Conservation (phyloP, 2,329 filamentous ascomycete species). For the Decorospora gaudefroyi region DNA sequence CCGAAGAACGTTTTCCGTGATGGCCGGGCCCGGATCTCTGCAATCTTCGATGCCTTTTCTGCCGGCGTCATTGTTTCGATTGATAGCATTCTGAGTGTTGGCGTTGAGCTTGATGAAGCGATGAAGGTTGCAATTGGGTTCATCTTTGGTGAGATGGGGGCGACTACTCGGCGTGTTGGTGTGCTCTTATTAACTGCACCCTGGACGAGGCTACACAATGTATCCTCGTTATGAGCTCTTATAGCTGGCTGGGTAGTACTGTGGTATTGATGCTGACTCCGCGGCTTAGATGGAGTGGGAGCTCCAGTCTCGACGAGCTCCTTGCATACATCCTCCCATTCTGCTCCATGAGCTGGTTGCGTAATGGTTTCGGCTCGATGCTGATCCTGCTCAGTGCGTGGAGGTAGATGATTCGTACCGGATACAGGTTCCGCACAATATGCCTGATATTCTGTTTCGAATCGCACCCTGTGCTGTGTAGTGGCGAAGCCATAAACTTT, state of each 20-base stretch:
- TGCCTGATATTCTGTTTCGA: slow-evolving; percentile 3
- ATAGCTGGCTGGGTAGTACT: too few species aligned
- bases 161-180: too few species aligned
- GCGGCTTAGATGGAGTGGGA: too few species aligned
- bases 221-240: too few species aligned
- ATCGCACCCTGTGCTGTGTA: slow-evolving; percentile 4
- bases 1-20: slow-evolving; percentile 43
- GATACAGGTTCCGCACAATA: not conserved
- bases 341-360: not conserved
- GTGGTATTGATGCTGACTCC: too few species aligned
- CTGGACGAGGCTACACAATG: slow-evolving; percentile 9
- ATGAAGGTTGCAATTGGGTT: too few species aligned
- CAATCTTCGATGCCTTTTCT: slow-evolving; percentile 29
- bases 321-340: not conserved
- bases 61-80: slow-evolving; percentile 25
- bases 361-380: not conserved
- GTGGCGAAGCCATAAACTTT: slow-evolving; percentile 8
- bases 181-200: too few species aligned
- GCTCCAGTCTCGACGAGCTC: not conserved
- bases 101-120: too few species aligned
- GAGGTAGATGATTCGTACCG: not conserved
- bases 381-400: not conserved
- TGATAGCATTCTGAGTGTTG: slow-evolving; percentile 7
- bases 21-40: slow-evolving; percentile 38
- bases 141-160: too few species aligned